These are phyloP conservation scores for Cicer judaicum DNA, from an alignment of 306 rosid species.

Conservation along the genomic window DNA sequence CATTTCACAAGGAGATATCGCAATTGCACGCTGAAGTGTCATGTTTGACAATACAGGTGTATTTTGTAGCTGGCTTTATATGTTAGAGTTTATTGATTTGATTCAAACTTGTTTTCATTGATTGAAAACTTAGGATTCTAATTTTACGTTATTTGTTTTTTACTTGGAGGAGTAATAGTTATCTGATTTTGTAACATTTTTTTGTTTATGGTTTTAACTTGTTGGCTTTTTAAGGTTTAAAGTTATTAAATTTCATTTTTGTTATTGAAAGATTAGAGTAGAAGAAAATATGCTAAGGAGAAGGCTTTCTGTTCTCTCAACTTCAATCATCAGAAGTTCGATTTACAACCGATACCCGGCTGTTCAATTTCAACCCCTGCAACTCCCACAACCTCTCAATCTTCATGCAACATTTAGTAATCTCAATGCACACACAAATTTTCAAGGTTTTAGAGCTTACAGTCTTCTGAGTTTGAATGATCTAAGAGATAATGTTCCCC, in stretches of 20 bases:
- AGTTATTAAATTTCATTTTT: neutral
- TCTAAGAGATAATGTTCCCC: slow-evolving; percentile 78
- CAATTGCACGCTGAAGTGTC: too few species aligned
- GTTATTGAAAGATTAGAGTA: slow-evolving; percentile 19
- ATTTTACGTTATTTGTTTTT: too few species aligned
- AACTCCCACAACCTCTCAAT: slow-evolving; percentile 33
- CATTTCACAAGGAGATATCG: too few species aligned
- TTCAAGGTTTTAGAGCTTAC: slow-evolving; percentile 66
- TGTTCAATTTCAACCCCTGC: slow-evolving; percentile 36
- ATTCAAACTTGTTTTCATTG: too few species aligned
- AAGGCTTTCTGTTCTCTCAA: slow-evolving; percentile 51
- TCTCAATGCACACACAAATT: slow-evolving; percentile 9
- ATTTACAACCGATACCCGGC: slow-evolving; percentile 31
- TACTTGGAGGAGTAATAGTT: too few species aligned
- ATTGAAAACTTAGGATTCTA: too few species aligned
- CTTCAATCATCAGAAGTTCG: slow-evolving; percentile 43
- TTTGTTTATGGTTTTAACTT: too few species aligned
- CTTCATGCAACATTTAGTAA: slow-evolving; percentile 19
- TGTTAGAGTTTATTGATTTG: too few species aligned
- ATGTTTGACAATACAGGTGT: too few species aligned
- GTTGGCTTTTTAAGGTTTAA: too few species aligned
- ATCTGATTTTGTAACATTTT: too few species aligned
- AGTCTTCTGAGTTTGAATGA: slow-evolving; percentile 92
- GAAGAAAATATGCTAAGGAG: slow-evolving; percentile 51
- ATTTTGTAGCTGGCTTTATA: too few species aligned